Conservation (phyloP, 352 stramenopile species). For the Globisporangium uncinulatum region DNA sequence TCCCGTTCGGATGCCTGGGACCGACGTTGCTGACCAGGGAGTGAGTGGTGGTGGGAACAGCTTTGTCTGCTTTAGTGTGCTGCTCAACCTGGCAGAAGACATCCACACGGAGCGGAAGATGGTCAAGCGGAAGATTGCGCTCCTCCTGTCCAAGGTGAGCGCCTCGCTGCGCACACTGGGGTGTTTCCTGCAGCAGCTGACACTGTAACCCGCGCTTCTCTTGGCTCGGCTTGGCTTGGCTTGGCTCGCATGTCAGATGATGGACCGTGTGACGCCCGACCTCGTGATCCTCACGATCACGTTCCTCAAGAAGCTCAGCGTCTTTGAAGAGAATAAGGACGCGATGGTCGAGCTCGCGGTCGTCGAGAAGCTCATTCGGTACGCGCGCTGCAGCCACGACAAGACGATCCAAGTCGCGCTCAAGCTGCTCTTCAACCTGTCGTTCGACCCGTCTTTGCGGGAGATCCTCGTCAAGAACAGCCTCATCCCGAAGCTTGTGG, state of each 20-base stretch:
- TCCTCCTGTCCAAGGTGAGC: conserved; percentile 66
- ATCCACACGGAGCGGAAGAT: conserved; percentile 94
- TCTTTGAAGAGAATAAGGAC: conserved; percentile 96
- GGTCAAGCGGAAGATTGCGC: conserved; percentile 91
- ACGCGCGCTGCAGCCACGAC: conserved; percentile 80
- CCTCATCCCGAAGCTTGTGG: conserved; percentile 90
- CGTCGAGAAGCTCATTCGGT: conserved; percentile 73
- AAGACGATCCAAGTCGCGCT: conserved; percentile 82
- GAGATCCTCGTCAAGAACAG: conserved; percentile 86
- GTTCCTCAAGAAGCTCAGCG: conserved; percentile 93
- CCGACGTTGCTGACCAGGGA: too few relatives aligned
- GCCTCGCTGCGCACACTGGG: background rate
- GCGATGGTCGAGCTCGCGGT: conserved; percentile 80
- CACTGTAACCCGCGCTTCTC: background rate
- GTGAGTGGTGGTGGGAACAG: conserved; percentile 15
- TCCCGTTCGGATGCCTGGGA: background rate
- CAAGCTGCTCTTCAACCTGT: conserved; percentile 94
- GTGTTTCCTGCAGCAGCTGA: too few relatives aligned
- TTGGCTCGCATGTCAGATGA: conserved; percentile 36
- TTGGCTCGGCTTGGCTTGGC: conserved; percentile 1
- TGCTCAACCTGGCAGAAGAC: conserved; percentile 94
- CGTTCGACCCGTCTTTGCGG: conserved; percentile 85
- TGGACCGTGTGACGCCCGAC: conserved; percentile 85
- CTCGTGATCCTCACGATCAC: conserved; percentile 87
- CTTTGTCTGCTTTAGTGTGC: conserved; percentile 89